phyloP scores from a whole-genome alignment of 202 grass and related monocot species.

The Panicum hallii region DNA sequence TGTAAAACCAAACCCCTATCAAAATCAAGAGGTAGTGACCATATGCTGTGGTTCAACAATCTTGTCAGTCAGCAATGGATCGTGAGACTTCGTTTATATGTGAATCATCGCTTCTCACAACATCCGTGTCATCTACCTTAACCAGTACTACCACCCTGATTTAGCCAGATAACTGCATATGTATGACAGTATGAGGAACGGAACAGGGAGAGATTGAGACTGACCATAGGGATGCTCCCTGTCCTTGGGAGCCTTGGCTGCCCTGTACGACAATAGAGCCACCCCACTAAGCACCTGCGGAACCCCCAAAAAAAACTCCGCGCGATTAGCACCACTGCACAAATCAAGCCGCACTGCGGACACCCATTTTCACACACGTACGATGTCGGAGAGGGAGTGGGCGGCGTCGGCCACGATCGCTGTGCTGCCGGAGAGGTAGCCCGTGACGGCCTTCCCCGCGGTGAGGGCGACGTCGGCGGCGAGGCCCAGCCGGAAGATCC shows the following conservation, averaged over 20 bases:
- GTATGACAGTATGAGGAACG: not conserved
- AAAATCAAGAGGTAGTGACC: slow-evolving; percentile 17
- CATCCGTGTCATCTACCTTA: not conserved
- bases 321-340: slow-evolving; percentile 28
- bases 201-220: slow-evolving; percentile 15
- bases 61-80: not conserved
- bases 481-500: slow-evolving; percentile 78
- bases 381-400: slow-evolving; percentile 94
- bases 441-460: slow-evolving; percentile 66
- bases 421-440: slow-evolving; percentile 94
- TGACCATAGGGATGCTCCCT: slow-evolving; percentile 95
- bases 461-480: slow-evolving; percentile 71
- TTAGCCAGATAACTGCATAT: not conserved
- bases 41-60: not conserved
- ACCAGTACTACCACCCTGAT: not conserved
- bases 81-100: not conserved
- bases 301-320: slow-evolving; percentile 19
- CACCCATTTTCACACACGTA: slow-evolving; percentile 42
- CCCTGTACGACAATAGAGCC: slow-evolving; percentile 81
- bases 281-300: slow-evolving; percentile 82
- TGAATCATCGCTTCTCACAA: not conserved
- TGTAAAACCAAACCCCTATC: not conserved
- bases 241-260: slow-evolving; percentile 84
- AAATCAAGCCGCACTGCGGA: slow-evolving; percentile 23
- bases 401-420: slow-evolving; percentile 88